Conservation (phyloP, 768 basidiomycete genomes). For the Hericium rajendrae region DNA sequence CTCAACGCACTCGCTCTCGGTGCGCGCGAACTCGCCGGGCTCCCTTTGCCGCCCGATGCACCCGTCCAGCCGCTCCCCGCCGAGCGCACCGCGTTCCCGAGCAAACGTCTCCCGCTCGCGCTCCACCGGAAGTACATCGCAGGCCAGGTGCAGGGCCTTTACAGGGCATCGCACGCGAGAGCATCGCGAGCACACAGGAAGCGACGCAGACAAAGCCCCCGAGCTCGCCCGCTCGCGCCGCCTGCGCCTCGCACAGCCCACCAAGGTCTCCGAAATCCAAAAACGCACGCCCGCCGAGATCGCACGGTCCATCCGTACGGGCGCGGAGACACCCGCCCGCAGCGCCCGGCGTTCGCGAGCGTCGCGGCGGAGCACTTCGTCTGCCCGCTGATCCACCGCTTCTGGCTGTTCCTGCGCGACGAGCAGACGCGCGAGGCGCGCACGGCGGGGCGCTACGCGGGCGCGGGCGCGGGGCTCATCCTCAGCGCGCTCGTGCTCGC, state of each 20-base stretch:
- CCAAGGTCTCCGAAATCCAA: slow-evolving; percentile 36
- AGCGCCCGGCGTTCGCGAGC: slow-evolving; percentile 41
- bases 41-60: slow-evolving; percentile 23
- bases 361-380: slow-evolving; percentile 86
- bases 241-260: slow-evolving; percentile 48
- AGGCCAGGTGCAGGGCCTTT: slow-evolving; percentile 48
- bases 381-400: slow-evolving; percentile 83
- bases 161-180: slow-evolving; percentile 49
- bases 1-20: slow-evolving; percentile 82
- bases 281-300: slow-evolving; percentile 7
- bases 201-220: slow-evolving; percentile 46
- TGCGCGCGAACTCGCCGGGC: slow-evolving; percentile 69
- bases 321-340: slow-evolving; percentile 4
- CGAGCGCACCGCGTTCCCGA: slow-evolving; percentile 54
- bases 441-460: slow-evolving; percentile 53
- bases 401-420: slow-evolving; percentile 90
- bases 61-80: slow-evolving; percentile 22
- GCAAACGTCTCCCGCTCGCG: slow-evolving; percentile 62
- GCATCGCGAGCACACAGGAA: slow-evolving; percentile 53
- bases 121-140: slow-evolving; percentile 48
- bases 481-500: slow-evolving; percentile 70
- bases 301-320: slow-evolving; percentile 3
- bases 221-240: slow-evolving; percentile 65
- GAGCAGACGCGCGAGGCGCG: slow-evolving; percentile 69
- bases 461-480: slow-evolving; percentile 75